Evolutionary conservation across 73 alveolate genomes (phyloP).

Genomic region (Paramecium octaurelia): DNA sequence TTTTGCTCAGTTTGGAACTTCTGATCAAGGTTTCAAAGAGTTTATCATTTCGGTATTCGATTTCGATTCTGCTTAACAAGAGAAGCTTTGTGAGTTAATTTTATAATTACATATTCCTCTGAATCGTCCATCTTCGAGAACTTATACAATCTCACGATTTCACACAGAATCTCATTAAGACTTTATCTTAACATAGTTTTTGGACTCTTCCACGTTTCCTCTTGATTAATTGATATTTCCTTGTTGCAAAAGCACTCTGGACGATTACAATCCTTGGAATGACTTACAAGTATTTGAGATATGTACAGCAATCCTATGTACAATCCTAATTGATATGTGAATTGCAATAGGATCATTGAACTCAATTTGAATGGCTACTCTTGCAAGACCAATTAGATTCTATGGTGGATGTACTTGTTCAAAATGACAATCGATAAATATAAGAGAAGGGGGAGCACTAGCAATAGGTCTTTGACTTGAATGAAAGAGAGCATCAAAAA

Average conservation of each 20-base stretch:
- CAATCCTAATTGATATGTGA: not conserved
- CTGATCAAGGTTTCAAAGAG: not conserved
- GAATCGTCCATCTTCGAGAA: not conserved
- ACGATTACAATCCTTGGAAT: not conserved
- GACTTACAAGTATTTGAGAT: not conserved
- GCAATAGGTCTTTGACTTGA: not conserved
- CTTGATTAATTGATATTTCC: not conserved
- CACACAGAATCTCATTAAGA: not conserved
- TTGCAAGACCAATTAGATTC: not conserved
- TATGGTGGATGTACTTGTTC: not conserved
- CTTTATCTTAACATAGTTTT: not conserved
- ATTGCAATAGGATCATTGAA: not conserved
- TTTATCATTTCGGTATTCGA: not conserved
- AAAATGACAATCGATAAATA: not conserved
- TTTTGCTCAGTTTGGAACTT: not conserved
- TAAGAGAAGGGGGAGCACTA: not conserved
- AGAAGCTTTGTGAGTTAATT: not conserved
- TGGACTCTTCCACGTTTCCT: not conserved
- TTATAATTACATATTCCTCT: not conserved
- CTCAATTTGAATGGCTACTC: not conserved
- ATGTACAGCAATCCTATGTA: not conserved
- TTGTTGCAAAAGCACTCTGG: not conserved
- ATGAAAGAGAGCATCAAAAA: not conserved
- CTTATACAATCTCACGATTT: not conserved
- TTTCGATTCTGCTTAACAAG: not conserved